A percentile compares a stretch with the other conserved stretches of the same genome.
phyloP scores from a whole-genome alignment of 306 rosid genomes.

The Acacia melanoxylon region DNA sequence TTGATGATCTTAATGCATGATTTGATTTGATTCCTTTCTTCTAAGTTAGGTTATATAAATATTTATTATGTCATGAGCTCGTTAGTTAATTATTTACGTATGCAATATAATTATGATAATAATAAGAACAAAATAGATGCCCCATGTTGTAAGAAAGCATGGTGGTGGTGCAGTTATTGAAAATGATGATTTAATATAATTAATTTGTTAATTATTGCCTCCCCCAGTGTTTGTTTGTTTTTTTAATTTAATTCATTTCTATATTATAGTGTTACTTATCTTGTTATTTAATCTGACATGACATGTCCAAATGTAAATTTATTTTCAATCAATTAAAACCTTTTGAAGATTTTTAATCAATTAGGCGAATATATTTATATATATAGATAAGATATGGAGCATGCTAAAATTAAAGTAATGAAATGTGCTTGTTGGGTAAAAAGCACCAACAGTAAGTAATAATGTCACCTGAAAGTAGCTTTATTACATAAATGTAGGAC shows the following conservation, averaged over 20 bases:
- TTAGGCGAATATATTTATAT: slow-evolving; percentile 2
- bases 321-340: not conserved
- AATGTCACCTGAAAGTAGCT: slow-evolving; percentile 32
- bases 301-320: slow-evolving; percentile 28
- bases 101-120: slow-evolving; percentile 15
- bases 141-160: slow-evolving; percentile 33
- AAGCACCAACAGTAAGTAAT: slow-evolving; percentile 16
- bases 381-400: not conserved
- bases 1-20: not conserved
- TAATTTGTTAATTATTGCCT: not conserved
- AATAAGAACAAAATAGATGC: slow-evolving; percentile 13
- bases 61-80: not conserved
- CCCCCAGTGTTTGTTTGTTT: not conserved
- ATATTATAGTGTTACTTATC: slow-evolving; percentile 6
- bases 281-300: slow-evolving; percentile 30
- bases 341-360: slow-evolving; percentile 1
- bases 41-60: slow-evolving; percentile 10
- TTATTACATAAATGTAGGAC: slow-evolving; percentile 19
- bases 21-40: slow-evolving; percentile 45
- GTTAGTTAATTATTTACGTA: not conserved
- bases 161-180: slow-evolving; percentile 47
- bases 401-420: slow-evolving; percentile 23
- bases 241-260: not conserved
- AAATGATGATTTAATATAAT: slow-evolving; percentile 31
- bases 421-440: slow-evolving; percentile 41